Evolutionary conservation across 2,329 filamentous ascomycete genomes (phyloP).

Genomic region (Fusarium sp.): DNA sequence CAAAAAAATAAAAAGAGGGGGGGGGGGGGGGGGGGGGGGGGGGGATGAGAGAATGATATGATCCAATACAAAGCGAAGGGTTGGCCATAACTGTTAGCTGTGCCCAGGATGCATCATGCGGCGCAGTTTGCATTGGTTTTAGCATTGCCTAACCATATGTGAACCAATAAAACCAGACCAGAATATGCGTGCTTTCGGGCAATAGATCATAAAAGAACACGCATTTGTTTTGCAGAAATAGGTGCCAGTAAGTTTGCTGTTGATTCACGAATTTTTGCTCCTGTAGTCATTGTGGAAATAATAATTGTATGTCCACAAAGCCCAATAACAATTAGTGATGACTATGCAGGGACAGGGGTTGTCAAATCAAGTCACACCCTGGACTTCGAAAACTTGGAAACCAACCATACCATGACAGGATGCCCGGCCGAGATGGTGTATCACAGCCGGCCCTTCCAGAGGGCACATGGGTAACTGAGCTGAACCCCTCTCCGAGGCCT

Average conservation of each 20-base stretch:
- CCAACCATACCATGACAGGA: conserved; percentile 36
- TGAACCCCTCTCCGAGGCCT: conserved; percentile 8
- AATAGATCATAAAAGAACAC: not conserved
- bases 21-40: not conserved
- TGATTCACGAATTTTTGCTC: not conserved
- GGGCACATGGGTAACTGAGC: conserved; percentile 17
- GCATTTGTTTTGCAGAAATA: not conserved
- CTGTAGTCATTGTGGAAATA: conserved; percentile 1
- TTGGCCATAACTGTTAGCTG: not conserved
- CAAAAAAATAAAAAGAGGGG: too few relatives aligned
- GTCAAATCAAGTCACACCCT: conserved; percentile 31
- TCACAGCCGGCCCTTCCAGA: conserved; percentile 24
- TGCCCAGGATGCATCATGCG: conserved; percentile 1
- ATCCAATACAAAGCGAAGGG: not conserved
- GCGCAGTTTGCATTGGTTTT: conserved; percentile 5
- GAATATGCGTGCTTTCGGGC: not conserved
- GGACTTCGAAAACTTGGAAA: conserved; percentile 22
- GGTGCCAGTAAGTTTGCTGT: not conserved
- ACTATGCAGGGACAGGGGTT: conserved; percentile 38
- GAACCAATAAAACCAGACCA: not conserved
- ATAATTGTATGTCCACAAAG: not conserved
- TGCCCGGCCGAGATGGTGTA: conserved; percentile 40
- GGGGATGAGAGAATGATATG: not conserved
- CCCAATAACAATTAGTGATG: not conserved
- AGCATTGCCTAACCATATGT: not conserved